These are phyloP conservation scores for Penicillium italicum DNA, from an alignment of 2,329 filamentous ascomycete genomes.

Conservation along the genomic window DNA sequence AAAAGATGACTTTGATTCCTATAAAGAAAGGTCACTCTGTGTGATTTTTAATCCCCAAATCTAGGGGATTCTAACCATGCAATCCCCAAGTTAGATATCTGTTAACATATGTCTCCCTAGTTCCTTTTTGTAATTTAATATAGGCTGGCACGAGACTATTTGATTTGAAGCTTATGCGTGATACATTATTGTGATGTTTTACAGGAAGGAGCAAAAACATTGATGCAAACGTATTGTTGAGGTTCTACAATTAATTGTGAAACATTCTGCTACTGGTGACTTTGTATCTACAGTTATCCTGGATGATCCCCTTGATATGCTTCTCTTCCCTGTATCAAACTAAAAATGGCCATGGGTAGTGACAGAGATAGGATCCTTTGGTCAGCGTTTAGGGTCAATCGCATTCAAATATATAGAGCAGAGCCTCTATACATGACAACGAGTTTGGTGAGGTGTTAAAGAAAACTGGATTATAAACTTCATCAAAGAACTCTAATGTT, in stretches of 20 bases:
- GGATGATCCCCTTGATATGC: background rate
- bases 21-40: too few relatives aligned
- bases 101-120: too few relatives aligned
- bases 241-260: background rate
- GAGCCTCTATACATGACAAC: background rate
- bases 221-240: background rate
- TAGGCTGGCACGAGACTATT: too few relatives aligned
- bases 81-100: too few relatives aligned
- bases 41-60: too few relatives aligned
- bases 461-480: background rate
- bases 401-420: background rate
- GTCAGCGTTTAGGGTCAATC: background rate
- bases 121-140: too few relatives aligned
- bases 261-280: background rate
- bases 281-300: background rate
- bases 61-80: too few relatives aligned
- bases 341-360: background rate
- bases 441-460: background rate
- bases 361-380: background rate
- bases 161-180: too few relatives aligned
- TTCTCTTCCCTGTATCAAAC: background rate
- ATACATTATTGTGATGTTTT: too few relatives aligned
- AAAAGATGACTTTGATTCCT: too few relatives aligned
- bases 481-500: background rate
- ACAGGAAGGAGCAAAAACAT: background rate